Evolutionary conservation across 352 stramenopile genomes (phyloP).

Genomic region (Pythium utonaiense): DNA sequence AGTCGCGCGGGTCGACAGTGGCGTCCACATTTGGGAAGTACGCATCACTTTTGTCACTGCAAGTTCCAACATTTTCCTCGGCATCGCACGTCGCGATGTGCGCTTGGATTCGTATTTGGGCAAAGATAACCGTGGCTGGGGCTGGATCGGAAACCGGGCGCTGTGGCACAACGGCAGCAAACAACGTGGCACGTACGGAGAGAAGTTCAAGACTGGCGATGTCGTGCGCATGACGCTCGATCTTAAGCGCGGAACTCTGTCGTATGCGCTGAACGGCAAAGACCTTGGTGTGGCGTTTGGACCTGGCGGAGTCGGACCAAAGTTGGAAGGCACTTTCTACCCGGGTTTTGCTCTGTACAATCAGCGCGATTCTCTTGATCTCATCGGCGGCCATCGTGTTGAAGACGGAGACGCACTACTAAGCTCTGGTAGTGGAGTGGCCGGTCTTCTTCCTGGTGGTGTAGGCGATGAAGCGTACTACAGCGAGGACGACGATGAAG

Average conservation of each 20-base stretch:
- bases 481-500: conserved; percentile 79
- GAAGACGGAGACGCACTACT: conserved; percentile 56
- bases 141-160: conserved; percentile 88
- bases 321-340: conserved; percentile 86
- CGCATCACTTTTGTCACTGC: conserved; percentile 83
- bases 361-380: conserved; percentile 81
- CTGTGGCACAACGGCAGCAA: conserved; percentile 91
- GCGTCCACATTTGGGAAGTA: conserved; percentile 88
- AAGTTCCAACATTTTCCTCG: conserved; percentile 89
- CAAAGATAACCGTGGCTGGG: conserved; percentile 91
- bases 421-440: conserved; percentile 25
- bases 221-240: conserved; percentile 82
- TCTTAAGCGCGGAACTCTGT: conserved; percentile 76
- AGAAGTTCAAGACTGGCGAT: conserved; percentile 89
- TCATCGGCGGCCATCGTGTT: conserved; percentile 80
- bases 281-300: conserved; percentile 87
- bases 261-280: conserved; percentile 88
- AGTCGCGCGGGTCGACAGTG: conserved; percentile 82
- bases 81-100: conserved; percentile 79
- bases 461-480: conserved; percentile 74
- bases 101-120: conserved; percentile 87
- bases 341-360: conserved; percentile 87
- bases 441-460: conserved; percentile 21
- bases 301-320: conserved; percentile 75
- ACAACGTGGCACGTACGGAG: conserved; percentile 85